Percentiles rank a stretch among this genome's conserved stretches.
Evolutionary conservation across 1,139 yeast species (phyloP).

Genomic region (Wickerhamomyces sp.): DNA sequence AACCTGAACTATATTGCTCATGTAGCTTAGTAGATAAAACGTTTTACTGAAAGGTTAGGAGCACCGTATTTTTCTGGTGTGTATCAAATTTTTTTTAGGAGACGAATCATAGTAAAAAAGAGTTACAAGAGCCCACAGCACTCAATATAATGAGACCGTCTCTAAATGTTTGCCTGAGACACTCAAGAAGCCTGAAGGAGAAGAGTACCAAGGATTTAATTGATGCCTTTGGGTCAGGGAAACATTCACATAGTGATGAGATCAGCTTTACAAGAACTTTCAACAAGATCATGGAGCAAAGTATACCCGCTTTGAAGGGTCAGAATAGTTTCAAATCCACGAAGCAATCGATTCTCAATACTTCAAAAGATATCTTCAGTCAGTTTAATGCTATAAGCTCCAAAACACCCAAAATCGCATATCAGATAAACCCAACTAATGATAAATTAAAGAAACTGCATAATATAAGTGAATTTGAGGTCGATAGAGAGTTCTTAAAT

Average conservation of each 20-base stretch:
- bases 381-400: neutral
- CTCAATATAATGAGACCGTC: slow-evolving; percentile 4
- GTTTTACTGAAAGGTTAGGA: neutral
- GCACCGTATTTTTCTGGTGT: neutral
- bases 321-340: neutral
- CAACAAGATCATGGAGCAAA: slow-evolving; percentile 5
- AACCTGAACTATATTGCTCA: no score
- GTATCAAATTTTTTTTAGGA: neutral
- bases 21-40: no score
- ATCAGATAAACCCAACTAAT: neutral
- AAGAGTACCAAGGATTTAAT: neutral
- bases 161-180: neutral
- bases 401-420: neutral
- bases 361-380: neutral
- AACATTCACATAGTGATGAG: slow-evolving; percentile 8
- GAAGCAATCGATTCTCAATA: neutral
- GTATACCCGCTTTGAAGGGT: neutral
- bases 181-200: neutral
- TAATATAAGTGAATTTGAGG: neutral
- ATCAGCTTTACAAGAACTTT: slow-evolving; percentile 5
- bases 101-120: no score
- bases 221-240: slow-evolving; percentile 6
- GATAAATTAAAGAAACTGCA: neutral
- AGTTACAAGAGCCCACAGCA: no score
- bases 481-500: neutral